Evolutionary conservation across 768 basidiomycete genomes (phyloP), one percentile per base, ranked within the genome.

Genomic region (Boletus rubroflammeus): DNA sequence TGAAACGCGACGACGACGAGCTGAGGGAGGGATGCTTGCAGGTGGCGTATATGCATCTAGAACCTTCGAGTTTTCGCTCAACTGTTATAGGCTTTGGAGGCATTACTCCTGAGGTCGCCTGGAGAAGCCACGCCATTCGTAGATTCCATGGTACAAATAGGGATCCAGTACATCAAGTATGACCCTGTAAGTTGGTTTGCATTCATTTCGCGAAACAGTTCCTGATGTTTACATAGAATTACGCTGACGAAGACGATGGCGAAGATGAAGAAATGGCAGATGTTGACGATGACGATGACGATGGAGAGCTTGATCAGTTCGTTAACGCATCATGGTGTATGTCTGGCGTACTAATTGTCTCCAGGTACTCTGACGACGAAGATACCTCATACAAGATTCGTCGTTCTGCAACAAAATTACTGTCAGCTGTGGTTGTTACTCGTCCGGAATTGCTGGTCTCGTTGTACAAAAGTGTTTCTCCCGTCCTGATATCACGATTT

Each of bases 341-440:
- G 13, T 51, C 35, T 35, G 31, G 3, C 9, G 25, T 58, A 49
- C 14, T 46, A 41, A 57, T 42, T 13, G 29, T 25, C 35, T 49
- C 26, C 59, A 95, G 92, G 58, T 98, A 97, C 70, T 93, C 93
- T 6, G 97, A 99, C 62, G 97, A 99, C 54, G 97, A 98, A 69
- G 97, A 99, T 66, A 91, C 90, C 11, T 98, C 96, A 0, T 98
- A 97, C 81, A 98, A 98, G 72, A 92, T 97, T 53, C 88, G 97
- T 59, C 85, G 97, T 42, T 87, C 92, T 7, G 88, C 97, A 7
- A 93, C 94, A 17, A 98, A 98, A 68, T 76, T 98, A 4, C 78
- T 98, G 15, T 76, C 86, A 28, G 88, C 90, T 6, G 76, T 97
- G 45, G 86, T 98, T 53, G 84, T 82, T 13, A 98, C 96, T 1